Percentiles rank a stretch among this genome's conserved stretches.
These are phyloP conservation scores for Aspergillus neoniger DNA, from an alignment of 2,329 filamentous ascomycete species.

Conservation along the genomic window DNA sequence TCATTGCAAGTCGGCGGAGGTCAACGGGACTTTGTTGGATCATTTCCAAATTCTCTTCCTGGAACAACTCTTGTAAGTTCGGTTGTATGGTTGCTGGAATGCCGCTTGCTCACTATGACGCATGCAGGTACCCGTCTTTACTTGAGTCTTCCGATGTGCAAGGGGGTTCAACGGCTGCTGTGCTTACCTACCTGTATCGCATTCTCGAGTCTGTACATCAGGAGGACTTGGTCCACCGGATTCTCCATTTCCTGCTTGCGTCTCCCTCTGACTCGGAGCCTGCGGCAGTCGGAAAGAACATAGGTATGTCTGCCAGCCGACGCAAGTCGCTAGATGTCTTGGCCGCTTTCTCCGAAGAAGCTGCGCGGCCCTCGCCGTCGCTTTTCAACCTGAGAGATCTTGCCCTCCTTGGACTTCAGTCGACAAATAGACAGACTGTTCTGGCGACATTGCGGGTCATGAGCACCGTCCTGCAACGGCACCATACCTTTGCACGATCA, in stretches of 20 bases:
- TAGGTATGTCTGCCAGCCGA: constrained; percentile 62
- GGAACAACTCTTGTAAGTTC: constrained; percentile 80
- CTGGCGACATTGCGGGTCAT: constrained; percentile 85
- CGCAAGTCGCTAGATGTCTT: constrained; percentile 88
- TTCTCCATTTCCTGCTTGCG: constrained; percentile 87
- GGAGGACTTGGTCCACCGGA: constrained; percentile 89
- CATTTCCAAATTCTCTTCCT: constrained; percentile 97
- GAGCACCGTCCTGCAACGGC: constrained; percentile 80
- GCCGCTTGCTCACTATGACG: constrained; percentile 9
- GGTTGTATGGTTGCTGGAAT: background rate
- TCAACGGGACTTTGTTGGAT: constrained; percentile 89
- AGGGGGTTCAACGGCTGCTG: constrained; percentile 92
- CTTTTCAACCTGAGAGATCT: constrained; percentile 94
- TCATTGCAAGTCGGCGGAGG: constrained; percentile 87
- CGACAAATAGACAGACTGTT: constrained; percentile 83
- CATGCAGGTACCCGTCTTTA: constrained; percentile 80
- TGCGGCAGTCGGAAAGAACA: constrained; percentile 57
- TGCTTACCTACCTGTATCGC: constrained; percentile 86
- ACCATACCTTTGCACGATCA: constrained; percentile 77
- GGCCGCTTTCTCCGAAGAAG: constrained; percentile 73
- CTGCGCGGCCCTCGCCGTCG: constrained; percentile 75
- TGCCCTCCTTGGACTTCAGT: constrained; percentile 79
- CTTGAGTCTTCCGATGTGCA: constrained; percentile 96
- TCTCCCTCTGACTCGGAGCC: constrained; percentile 57
- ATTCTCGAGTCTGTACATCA: constrained; percentile 92